A percentile compares a stretch with the other conserved stretches of the same genome.
Evolutionary conservation across 129 eudicot genomes (phyloP).

Genomic region (Mikania micrantha): DNA sequence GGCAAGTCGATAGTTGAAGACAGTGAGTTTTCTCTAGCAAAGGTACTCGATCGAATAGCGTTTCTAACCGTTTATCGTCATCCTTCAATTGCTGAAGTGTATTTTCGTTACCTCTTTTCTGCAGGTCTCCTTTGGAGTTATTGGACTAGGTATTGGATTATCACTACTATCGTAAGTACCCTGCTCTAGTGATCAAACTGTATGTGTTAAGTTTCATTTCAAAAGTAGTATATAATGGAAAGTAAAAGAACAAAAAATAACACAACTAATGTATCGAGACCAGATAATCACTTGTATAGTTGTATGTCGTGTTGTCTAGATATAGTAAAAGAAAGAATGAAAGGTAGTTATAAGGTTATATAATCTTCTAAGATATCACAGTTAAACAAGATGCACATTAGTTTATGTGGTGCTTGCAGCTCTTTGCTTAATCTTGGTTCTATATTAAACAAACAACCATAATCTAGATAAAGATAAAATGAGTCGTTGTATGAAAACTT

Average conservation of each 20-base stretch:
- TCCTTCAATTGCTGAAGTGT: neutral
- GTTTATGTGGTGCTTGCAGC: too few species aligned
- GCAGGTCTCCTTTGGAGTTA: conserved; percentile 93
- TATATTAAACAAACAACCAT: neutral
- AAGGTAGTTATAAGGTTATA: neutral
- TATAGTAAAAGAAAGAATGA: neutral
- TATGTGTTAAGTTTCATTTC: neutral
- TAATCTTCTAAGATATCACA: neutral
- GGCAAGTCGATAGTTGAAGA: conserved; percentile 56
- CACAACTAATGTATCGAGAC: too few species aligned
- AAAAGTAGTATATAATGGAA: neutral
- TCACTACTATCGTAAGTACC: conserved; percentile 76
- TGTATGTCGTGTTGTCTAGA: neutral
- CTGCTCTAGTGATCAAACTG: neutral
- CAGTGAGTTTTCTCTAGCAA: conserved; percentile 69
- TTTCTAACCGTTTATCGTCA: neutral
- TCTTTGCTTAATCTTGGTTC: neutral
- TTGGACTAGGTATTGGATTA: conserved; percentile 79
- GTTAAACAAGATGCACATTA: neutral
- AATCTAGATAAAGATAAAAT: neutral
- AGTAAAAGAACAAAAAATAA: neutral
- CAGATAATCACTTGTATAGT: too few species aligned
- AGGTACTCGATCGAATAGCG: conserved; percentile 42
- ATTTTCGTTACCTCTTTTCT: conserved; percentile 5
- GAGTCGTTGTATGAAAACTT: neutral